Base-by-base conservation (phyloP, 148 eudicot species). In the Rhododendron molle region DNA sequence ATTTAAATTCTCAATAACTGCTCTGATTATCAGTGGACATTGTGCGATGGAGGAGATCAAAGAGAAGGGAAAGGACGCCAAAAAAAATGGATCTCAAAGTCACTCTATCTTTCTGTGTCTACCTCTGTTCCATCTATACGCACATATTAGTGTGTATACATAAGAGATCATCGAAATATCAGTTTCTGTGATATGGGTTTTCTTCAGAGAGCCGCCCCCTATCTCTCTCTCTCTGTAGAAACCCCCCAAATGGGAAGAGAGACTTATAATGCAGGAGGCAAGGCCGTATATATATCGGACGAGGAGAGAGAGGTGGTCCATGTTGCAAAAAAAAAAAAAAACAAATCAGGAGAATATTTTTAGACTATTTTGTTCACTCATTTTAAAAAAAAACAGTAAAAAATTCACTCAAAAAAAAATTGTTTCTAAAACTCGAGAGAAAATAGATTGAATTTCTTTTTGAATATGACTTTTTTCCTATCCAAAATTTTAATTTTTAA, bases 211-310 rank as follows among this genome's bases (percentile, higher is more conserved):
- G 38, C 65, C 79, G 78, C 77, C 84, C 18, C 58, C 65, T 62
- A 6, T 40, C 44, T 40, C 8, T 5, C 8, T 6, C 44, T 85
- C 81, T 72, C 67, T 83, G 76, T 82, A 56, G 72, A 83, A 83
- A 84, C 81, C 78, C 87, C 87, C 85, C 87, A 77, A 84, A 77
- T 44, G 89, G 80, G 81, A 86, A 87, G 83, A 81, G 77, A 84
- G 67, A 36, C 4, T 4, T 0, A 0, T 0, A 0, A 21, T 4
- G 36, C 0, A 2, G 9, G 46, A 34, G n/a, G 78, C 49, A 20
- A 12, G 73, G 76, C 83, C 84, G 60, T 81, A 89, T 62, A 46
- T 46, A 46, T 46, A 46, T 1, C 49, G 49, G 80, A 78, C 4
- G 38, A 62, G 76, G 76, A 60, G 46, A 34, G 49, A 34, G 71